Conservation (phyloP, 179 eudicot genomes). For the Spergularia azorica region DNA sequence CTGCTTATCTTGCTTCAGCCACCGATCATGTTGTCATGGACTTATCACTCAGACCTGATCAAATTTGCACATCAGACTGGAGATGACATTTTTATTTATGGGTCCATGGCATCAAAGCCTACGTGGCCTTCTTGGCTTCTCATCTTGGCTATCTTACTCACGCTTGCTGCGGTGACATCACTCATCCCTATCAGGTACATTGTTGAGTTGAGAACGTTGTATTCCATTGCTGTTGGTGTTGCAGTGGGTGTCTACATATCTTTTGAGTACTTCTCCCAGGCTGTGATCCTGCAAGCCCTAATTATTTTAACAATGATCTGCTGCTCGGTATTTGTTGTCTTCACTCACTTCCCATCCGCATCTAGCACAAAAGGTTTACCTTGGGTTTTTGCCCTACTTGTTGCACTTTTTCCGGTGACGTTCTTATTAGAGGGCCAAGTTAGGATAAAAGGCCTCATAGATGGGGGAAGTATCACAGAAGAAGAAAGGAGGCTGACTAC, state of each 20-base stretch:
- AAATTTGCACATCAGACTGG: constrained; percentile 86
- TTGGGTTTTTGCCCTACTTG: constrained; percentile 97
- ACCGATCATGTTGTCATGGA: constrained; percentile 79
- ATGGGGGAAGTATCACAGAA: constrained; percentile 56
- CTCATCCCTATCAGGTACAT: constrained; percentile 86
- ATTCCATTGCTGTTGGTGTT: constrained; percentile 80
- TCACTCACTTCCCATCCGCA: constrained; percentile 95
- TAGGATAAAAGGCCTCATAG: constrained; percentile 61
- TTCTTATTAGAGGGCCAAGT: constrained; percentile 91
- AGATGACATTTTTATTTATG: constrained; percentile 92
- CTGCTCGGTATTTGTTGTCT: constrained; percentile 74
- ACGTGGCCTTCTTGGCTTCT: constrained; percentile 99
- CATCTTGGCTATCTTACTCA: constrained; percentile 72
- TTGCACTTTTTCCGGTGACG: constrained; percentile 96
- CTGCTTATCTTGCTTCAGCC: constrained; percentile 88
- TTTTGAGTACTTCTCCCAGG: constrained; percentile 90
- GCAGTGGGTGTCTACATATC: constrained; percentile 87
- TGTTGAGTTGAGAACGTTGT: constrained; percentile 74
- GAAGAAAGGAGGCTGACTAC: constrained; percentile 70
- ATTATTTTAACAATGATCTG: constrained; percentile 87
- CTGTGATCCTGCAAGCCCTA: constrained; percentile 73
- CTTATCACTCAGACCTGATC: constrained; percentile 81
- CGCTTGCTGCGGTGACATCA: constrained; percentile 85
- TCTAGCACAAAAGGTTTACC: constrained; percentile 88
- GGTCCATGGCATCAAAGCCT: constrained; percentile 78